A percentile compares a stretch with the other conserved stretches of the same genome.
phyloP scores from a whole-genome alignment of 2,329 filamentous ascomycete genomes.

The Seiridium cupressi region DNA sequence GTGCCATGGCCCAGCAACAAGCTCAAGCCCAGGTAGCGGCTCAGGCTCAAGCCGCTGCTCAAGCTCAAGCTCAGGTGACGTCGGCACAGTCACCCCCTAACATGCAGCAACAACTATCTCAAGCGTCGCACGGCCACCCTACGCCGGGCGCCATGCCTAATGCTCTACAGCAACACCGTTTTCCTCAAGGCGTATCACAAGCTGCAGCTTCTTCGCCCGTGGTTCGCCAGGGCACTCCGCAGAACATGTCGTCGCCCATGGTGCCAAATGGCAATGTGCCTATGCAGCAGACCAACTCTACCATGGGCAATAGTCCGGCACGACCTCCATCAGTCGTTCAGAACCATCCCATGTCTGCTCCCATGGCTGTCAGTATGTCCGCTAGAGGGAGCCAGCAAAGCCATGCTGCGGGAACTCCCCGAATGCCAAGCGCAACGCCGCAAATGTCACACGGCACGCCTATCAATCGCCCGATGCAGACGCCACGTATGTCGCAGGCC shows the following conservation, averaged over 20 bases:
- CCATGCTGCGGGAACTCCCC: constrained; percentile 61
- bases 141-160: constrained; percentile 32
- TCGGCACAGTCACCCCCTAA: constrained; percentile 29
- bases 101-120: constrained; percentile 30
- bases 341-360: constrained; percentile 55
- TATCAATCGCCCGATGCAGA: constrained; percentile 50
- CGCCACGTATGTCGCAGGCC: constrained; percentile 61
- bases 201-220: constrained; percentile 67
- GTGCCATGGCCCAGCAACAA: constrained; percentile 15
- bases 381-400: constrained; percentile 66
- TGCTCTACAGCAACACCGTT: constrained; percentile 42
- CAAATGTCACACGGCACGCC: constrained; percentile 61
- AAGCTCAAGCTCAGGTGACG: constrained; percentile 23
- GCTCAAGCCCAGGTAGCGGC: constrained; percentile 22
- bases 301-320: constrained; percentile 66
- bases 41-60: constrained; percentile 24
- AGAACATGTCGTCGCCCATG: constrained; percentile 65
- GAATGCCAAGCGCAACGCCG: constrained; percentile 60
- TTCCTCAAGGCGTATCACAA: constrained; percentile 58
- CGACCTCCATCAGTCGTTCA: constrained; percentile 66
- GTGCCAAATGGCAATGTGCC: constrained; percentile 48
- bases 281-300: constrained; percentile 66
- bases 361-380: constrained; percentile 63
- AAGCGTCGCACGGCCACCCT: constrained; percentile 43
- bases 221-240: constrained; percentile 61